Base-by-base conservation (phyloP, 768 basidiomycete genomes). In the Suillus spraguei region DNA sequence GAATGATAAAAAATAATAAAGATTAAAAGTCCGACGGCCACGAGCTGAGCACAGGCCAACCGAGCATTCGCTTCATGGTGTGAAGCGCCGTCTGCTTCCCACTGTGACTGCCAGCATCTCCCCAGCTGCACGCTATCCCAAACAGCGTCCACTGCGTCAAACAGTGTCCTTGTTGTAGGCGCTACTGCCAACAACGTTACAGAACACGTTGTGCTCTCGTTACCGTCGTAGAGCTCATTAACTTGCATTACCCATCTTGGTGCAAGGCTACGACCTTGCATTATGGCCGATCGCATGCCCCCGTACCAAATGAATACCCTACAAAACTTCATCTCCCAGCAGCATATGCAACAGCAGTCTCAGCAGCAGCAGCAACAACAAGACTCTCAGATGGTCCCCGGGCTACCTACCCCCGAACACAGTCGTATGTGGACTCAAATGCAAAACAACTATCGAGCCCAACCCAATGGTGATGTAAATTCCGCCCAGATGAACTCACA, bases 261-360 rank as follows among this genome's bases (percentile, higher is more conserved):
- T 68, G 65, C 65, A 70, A 66, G 63, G 71, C 66, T 67, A 60
- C 63, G 64, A 65, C 67, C 66, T 67, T 74, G 77, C 77, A 79
- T 77, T 76, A 87, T 87, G 87, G 85, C 87, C 72, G 86, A 89
- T 83, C 85, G 83, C 74, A 72, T 80, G 59, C 71, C 80, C 69
- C 81, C 80, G 75, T 87, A 86, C 73, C 66, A 79, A 68, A 85
- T 88, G 82, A 76, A 85, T 52, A 75, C 84, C 63, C 74, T 77
- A 63, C 74, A 78, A 62, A 76, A 67, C 63, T 73, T 83, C 68
- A 77, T 80, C 38, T 78, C 80, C 65, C 83, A 83, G 59, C 76
- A 77, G 41, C 79, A 78, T 53, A 76, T 80, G 63, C 76, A 73
- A 58, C 76, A 76, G 41, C 78, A 77, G 49, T 76, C 77, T 62